Conservation (phyloP, 805 yeast genomes). For the Wilhelminamyces savonicus region DNA sequence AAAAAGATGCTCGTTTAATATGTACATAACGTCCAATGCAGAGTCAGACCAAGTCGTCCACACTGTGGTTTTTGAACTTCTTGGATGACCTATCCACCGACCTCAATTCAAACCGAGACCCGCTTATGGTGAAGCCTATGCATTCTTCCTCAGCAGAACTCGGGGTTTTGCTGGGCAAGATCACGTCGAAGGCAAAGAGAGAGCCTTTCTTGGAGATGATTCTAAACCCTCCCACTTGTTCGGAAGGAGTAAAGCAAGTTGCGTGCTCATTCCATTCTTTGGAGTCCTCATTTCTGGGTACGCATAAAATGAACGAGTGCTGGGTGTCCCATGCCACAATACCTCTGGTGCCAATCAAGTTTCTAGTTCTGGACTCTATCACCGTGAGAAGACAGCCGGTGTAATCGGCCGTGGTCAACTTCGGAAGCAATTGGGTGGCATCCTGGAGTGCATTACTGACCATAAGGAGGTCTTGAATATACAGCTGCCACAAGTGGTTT, state of each 20-base stretch:
- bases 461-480: slow-evolving; percentile 52
- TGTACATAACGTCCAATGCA: slow-evolving; percentile 1
- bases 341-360: slow-evolving; percentile 59
- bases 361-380: slow-evolving; percentile 46
- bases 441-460: too few species aligned
- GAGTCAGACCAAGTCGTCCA: slow-evolving; percentile 42
- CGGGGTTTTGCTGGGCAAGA: slow-evolving; percentile 8
- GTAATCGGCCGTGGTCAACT: slow-evolving; percentile 71
- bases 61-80: slow-evolving; percentile 77
- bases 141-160: slow-evolving; percentile 27
- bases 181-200: slow-evolving; percentile 46
- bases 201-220: slow-evolving; percentile 65
- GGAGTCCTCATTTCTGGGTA: slow-evolving; percentile 31
- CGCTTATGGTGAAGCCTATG: slow-evolving; percentile 61
- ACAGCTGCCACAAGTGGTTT: slow-evolving; percentile 67
- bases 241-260: slow-evolving; percentile 17
- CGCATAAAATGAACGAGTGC: slow-evolving; percentile 58
- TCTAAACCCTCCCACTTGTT: slow-evolving; percentile 55
- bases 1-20: slow-evolving; percentile 6
- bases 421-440: slow-evolving; percentile 35
- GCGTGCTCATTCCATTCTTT: slow-evolving; percentile 26
- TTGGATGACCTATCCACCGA: slow-evolving; percentile 76
- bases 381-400: slow-evolving; percentile 70
- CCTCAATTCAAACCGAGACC: slow-evolving; percentile 71
- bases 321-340: slow-evolving; percentile 84